phyloP scores from a whole-genome alignment of 805 yeast genomes.

The Blastobotrys muscicola region DNA sequence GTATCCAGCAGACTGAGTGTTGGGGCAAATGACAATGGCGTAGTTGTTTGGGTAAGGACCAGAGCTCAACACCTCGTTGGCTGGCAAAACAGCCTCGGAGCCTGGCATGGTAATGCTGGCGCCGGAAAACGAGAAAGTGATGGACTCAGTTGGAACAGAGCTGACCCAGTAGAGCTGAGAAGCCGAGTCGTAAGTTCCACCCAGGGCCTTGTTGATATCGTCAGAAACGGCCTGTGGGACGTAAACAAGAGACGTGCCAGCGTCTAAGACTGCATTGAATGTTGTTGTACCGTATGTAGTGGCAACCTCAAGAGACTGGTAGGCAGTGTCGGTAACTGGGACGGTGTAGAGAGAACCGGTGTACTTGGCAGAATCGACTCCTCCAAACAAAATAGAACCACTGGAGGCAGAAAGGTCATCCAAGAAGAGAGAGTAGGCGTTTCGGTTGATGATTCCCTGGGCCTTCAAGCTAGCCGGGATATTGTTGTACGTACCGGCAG shows the following conservation, averaged over 20 bases:
- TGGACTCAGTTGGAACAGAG: conserved; percentile 17
- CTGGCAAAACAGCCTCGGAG: conserved; percentile 13
- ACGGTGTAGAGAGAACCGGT: conserved; percentile 14
- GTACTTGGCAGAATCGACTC: conserved; percentile 49
- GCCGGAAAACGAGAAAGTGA: conserved; percentile 15
- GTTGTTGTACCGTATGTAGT: too few relatives aligned
- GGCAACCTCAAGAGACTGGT: too few relatives aligned
- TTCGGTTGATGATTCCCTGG: conserved; percentile 46
- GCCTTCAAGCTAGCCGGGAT: conserved; percentile 49
- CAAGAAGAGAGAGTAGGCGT: conserved; percentile 55
- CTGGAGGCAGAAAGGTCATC: conserved; percentile 29
- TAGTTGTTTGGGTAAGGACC: conserved; percentile 8
- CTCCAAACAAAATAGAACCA: conserved; percentile 66
- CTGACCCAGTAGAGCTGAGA: too few relatives aligned
- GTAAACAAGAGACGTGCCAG: conserved; percentile 48
- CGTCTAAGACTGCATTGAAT: conserved; percentile 45
- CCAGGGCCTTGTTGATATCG: conserved; percentile 29
- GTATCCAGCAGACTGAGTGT: background rate
- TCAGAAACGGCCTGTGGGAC: conserved; percentile 33
- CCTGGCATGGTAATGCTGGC: conserved; percentile 16
- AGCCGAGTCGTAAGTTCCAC: conserved; percentile 37
- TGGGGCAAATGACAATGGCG: background rate
- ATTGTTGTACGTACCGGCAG: conserved; percentile 40
- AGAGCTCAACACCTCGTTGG: conserved; percentile 5
- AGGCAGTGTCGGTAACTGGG: too few relatives aligned